phyloP scores from a whole-genome alignment of 139 green algal genomes.

The Coelastrella sp. region DNA sequence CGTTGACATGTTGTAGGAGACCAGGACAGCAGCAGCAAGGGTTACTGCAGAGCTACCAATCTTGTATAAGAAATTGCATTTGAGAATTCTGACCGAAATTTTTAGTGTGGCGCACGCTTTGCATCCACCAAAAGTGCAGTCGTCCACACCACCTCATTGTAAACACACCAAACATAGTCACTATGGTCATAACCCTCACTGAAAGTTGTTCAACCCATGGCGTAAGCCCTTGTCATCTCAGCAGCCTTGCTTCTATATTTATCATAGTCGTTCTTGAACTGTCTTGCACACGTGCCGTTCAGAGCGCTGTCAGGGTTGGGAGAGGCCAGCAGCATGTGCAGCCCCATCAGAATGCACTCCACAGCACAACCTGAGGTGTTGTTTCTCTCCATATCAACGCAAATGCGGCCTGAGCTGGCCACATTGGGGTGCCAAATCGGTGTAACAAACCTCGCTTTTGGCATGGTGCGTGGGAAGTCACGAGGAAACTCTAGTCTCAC shows the following conservation, averaged over 20 bases:
- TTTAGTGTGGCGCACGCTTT: too few species aligned
- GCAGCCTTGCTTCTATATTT: not conserved
- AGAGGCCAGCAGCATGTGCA: constrained; percentile 35
- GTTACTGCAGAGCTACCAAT: too few species aligned
- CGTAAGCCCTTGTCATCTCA: constrained; percentile 3
- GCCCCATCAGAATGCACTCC: not conserved
- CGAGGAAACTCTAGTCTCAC: constrained; percentile 16
- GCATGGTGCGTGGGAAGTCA: constrained; percentile 1
- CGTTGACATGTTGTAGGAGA: too few species aligned
- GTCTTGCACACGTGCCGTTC: not conserved
- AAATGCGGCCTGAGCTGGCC: not conserved
- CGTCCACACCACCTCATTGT: too few species aligned
- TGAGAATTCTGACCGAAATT: too few species aligned
- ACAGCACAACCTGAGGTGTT: not conserved
- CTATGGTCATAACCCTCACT: too few species aligned
- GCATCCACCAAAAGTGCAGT: too few species aligned
- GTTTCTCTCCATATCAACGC: not conserved
- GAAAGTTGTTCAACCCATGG: too few species aligned
- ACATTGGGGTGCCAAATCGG: constrained; percentile 33
- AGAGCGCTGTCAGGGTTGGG: not conserved
- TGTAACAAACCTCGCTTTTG: not conserved
- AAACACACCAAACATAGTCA: too few species aligned
- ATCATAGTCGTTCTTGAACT: not conserved
- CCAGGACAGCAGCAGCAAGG: too few species aligned
- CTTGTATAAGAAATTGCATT: too few species aligned